phyloP scores from a whole-genome alignment of 2,329 filamentous ascomycete species.

The Ophiocordyceps camponoti-floridani region DNA sequence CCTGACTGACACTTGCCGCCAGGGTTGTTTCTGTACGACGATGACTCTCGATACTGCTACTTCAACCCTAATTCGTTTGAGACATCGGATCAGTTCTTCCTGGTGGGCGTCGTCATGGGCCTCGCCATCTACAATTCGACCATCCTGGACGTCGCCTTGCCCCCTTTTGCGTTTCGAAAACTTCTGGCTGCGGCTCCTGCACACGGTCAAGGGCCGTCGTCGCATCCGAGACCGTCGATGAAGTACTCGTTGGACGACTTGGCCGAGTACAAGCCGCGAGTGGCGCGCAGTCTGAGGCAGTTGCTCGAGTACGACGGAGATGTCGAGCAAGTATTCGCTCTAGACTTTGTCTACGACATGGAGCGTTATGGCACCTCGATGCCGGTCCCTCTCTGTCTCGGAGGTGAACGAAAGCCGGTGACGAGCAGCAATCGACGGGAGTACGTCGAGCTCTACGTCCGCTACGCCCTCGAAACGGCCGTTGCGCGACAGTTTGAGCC shows the following conservation, averaged over 20 bases:
- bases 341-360: slow-evolving; percentile 62
- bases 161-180: slow-evolving; percentile 80
- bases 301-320: slow-evolving; percentile 72
- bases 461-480: slow-evolving; percentile 60
- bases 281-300: slow-evolving; percentile 59
- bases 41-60: slow-evolving; percentile 80
- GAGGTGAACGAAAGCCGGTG: slow-evolving; percentile 56
- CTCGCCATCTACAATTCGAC: slow-evolving; percentile 91
- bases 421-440: slow-evolving; percentile 73
- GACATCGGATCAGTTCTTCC: slow-evolving; percentile 78
- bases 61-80: slow-evolving; percentile 86
- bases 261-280: slow-evolving; percentile 58
- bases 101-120: slow-evolving; percentile 74
- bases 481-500: slow-evolving; percentile 77
- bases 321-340: slow-evolving; percentile 61
- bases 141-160: slow-evolving; percentile 74
- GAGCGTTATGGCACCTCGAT: slow-evolving; percentile 57
- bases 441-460: slow-evolving; percentile 73
- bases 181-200: slow-evolving; percentile 61
- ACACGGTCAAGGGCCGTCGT: slow-evolving; percentile 31
- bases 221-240: slow-evolving; percentile 42
- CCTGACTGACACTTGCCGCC: slow-evolving; percentile 3
- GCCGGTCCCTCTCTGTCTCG: slow-evolving; percentile 52
- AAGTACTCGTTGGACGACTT: slow-evolving; percentile 66
- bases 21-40: slow-evolving; percentile 88